Percentiles rank a stretch among this genome's conserved stretches.
These are phyloP conservation scores for Scortechinia acanthostroma DNA, from an alignment of 2,329 filamentous ascomycete genomes.

Conservation along the genomic window DNA sequence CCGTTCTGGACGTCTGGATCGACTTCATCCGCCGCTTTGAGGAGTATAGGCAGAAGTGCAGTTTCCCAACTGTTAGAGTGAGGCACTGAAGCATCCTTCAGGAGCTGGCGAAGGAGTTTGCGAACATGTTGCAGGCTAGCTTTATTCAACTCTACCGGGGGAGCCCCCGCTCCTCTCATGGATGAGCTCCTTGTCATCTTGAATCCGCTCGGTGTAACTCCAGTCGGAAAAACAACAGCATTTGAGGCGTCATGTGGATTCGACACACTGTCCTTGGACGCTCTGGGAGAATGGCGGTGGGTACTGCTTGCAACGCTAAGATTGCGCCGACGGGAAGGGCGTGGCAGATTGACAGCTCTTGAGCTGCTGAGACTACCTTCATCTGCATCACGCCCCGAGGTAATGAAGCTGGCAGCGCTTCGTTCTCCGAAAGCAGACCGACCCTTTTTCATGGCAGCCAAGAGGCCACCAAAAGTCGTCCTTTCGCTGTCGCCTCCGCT, in stretches of 20 bases:
- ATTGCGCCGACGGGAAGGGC: constrained; percentile 69
- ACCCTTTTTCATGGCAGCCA: constrained; percentile 70
- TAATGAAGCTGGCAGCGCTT: constrained; percentile 65
- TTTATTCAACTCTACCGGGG: constrained; percentile 76
- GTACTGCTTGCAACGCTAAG: constrained; percentile 71
- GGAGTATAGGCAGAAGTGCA: constrained; percentile 79
- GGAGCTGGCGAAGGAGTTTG: constrained; percentile 74
- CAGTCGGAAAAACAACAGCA: constrained; percentile 39
- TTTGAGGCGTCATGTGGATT: constrained; percentile 41
- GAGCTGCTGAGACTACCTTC: constrained; percentile 41
- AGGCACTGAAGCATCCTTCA: constrained; percentile 70
- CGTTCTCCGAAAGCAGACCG: constrained; percentile 63
- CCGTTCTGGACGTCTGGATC: constrained; percentile 83
- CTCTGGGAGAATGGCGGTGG: constrained; percentile 67
- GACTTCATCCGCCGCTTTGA: constrained; percentile 88
- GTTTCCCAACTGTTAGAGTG: constrained; percentile 78
- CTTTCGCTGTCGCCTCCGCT: constrained; percentile 70
- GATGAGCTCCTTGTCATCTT: constrained; percentile 72
- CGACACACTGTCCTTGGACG: constrained; percentile 42
- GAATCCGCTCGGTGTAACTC: constrained; percentile 27
- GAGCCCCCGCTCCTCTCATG: constrained; percentile 67
- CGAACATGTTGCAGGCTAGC: constrained; percentile 84
- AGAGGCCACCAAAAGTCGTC: constrained; percentile 63
- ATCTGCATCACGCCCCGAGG: constrained; percentile 52
- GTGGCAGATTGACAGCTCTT: constrained; percentile 44